A percentile compares a stretch with the other conserved stretches of the same genome.
Evolutionary conservation across 768 basidiomycete genomes (phyloP).

Genomic region (Kondoa subrosea): DNA sequence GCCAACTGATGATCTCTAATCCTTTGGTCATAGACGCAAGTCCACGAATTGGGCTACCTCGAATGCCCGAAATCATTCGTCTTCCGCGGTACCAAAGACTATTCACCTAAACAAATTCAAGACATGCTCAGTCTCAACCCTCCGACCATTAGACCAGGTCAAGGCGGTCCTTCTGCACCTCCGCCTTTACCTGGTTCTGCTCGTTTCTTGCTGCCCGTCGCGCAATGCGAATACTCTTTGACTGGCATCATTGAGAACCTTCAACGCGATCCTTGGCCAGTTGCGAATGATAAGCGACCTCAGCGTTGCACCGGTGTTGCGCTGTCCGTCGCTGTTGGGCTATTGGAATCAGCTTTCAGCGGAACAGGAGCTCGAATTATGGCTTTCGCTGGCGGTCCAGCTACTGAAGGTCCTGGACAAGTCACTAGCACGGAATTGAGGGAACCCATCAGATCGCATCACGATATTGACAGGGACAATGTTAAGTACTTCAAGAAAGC

Average conservation of each 20-base stretch:
- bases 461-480: slow-evolving; percentile 92
- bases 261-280: slow-evolving; percentile 87
- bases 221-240: slow-evolving; percentile 88
- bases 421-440: slow-evolving; percentile 88
- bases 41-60: slow-evolving; percentile 90
- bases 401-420: slow-evolving; percentile 91
- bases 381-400: slow-evolving; percentile 86
- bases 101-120: slow-evolving; percentile 85
- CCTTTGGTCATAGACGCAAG: slow-evolving; percentile 53
- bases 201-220: slow-evolving; percentile 77
- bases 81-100: slow-evolving; percentile 95
- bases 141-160: slow-evolving; percentile 39
- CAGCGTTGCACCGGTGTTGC: slow-evolving; percentile 91
- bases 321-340: slow-evolving; percentile 74
- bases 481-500: slow-evolving; percentile 96
- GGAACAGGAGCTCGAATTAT: slow-evolving; percentile 93
- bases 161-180: slow-evolving; percentile 56
- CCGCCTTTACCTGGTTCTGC: slow-evolving; percentile 53
- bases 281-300: slow-evolving; percentile 81
- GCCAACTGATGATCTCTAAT: not conserved
- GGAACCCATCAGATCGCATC: slow-evolving; percentile 94
- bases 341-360: slow-evolving; percentile 85
- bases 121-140: slow-evolving; percentile 87
- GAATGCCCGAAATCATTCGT: slow-evolving; percentile 97
- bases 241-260: slow-evolving; percentile 80